Percentiles rank a stretch among this genome's conserved stretches.
Conservation (phyloP, 139 green algal genomes). For the Nannochloris sp. region DNA sequence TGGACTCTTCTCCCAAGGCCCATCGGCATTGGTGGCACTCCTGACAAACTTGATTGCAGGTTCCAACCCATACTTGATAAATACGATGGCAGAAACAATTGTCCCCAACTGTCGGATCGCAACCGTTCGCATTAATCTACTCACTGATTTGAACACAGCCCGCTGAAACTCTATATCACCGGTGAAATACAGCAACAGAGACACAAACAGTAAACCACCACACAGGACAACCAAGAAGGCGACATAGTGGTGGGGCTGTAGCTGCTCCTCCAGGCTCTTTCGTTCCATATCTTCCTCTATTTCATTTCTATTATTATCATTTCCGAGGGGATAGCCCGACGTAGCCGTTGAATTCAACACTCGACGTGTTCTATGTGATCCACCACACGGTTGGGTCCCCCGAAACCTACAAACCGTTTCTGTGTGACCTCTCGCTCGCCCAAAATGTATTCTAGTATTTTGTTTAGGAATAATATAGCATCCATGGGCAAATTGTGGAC, state of each 20-base stretch:
- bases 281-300: not conserved
- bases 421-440: no score
- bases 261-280: not conserved
- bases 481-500: no score
- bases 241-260: constrained; percentile 22
- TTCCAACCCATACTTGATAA: constrained; percentile 42
- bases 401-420: no score
- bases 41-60: constrained; percentile 39
- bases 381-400: no score
- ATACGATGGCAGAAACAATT: constrained; percentile 33
- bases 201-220: constrained; percentile 39
- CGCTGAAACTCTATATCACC: constrained; percentile 43
- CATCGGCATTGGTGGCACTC: constrained; percentile 24
- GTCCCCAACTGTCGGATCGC: constrained; percentile 50
- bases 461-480: no score
- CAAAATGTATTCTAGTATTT: no score
- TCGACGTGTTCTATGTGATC: no score
- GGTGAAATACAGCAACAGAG: constrained; percentile 47
- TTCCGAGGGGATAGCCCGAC: no score
- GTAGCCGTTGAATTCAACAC: no score
- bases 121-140: constrained; percentile 52
- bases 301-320: not conserved
- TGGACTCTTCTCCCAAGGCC: constrained; percentile 41
- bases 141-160: constrained; percentile 26
- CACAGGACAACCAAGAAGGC: constrained; percentile 37